Base-by-base conservation (phyloP, 2,329 filamentous ascomycete genomes). In the Apiospora phragmitis region DNA sequence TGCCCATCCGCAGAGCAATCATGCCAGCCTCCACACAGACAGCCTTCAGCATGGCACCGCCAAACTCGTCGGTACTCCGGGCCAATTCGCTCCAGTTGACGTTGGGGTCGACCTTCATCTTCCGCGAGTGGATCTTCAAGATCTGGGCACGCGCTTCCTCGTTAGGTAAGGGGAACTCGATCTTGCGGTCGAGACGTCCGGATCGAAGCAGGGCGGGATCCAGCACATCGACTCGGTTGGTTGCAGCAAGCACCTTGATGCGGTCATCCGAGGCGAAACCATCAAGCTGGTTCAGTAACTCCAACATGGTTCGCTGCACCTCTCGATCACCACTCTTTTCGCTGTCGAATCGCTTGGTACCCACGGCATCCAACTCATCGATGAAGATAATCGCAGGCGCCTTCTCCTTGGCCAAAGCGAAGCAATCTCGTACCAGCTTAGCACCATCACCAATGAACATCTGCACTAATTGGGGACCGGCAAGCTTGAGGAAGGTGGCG, bases 371-470 rank as follows among this genome's bases (percentile, higher is more conserved):
- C 74, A 99, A 86, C 84, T 99, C 96, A 84, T 99, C 96, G 78
- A 99, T 98, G 87, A 99, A 99, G 83, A 99, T 99, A 82, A 99
- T 99, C 71, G 96, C 94, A 0, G 96, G 97, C 0, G 96, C 96
- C 87, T 99, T 99, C 84, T 99, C 96, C 83, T 99, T 99, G 69
- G 96, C 96, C 18, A 99, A 87, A 1, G 96, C 96, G 81, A 99
- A 99, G 84, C 94, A 97, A 85, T 99, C 96, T 71, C 96, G 93
- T 55, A 99, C 96, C 41, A 99, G 89, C 85, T 99, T 99, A 59
- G 97, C 96, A 78, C 96, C 96, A 76, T 99, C 97, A 81, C 96
- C 96, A 51, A 99, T 99, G 82, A 98, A 99, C 96, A 98, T 99
- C 82, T 99, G 96, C 41, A 99, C 96, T 49, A 99, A 90, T 84